These are phyloP conservation scores for Cladosporium colombiae DNA, from an alignment of 2,329 filamentous ascomycete genomes.

Conservation along the genomic window DNA sequence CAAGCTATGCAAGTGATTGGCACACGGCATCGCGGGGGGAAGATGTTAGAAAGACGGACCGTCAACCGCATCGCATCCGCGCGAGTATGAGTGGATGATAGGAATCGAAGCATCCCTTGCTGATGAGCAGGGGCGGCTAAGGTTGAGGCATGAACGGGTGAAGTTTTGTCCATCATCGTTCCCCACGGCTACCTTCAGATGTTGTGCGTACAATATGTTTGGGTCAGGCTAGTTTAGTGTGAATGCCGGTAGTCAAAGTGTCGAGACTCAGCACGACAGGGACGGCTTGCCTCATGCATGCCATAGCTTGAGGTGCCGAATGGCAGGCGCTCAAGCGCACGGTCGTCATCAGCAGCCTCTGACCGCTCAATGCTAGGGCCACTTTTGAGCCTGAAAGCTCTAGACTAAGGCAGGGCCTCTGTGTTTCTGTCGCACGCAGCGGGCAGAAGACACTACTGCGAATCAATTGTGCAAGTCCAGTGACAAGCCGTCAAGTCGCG, in stretches of 20 bases:
- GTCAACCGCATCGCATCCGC: neutral
- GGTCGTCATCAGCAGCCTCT: neutral
- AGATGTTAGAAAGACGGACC: neutral
- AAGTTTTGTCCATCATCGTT: neutral
- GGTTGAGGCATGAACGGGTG: conserved; percentile 1
- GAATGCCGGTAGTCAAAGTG: neutral
- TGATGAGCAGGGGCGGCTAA: neutral
- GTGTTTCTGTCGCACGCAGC: conserved; percentile 7
- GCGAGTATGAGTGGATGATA: conserved; percentile 5
- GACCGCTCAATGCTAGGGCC: conserved; percentile 16
- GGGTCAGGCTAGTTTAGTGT: neutral
- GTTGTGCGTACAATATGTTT: neutral
- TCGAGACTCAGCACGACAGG: neutral
- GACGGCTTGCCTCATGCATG: conserved; percentile 4
- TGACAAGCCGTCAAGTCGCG: conserved; percentile 1
- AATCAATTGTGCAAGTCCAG: neutral
- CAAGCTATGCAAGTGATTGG: neutral
- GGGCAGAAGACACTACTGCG: neutral
- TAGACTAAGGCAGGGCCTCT: conserved; percentile 11
- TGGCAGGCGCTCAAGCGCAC: neutral
- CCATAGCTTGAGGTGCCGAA: neutral
- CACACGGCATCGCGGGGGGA: neutral
- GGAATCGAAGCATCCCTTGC: conserved; percentile 3
- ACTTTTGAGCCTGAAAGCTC: neutral
- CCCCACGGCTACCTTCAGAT: neutral